Evolutionary conservation across 2,329 filamentous ascomycete species (phyloP), one percentile per base, ranked within the genome.

Genomic region (Hymenoscyphus fraxineus): DNA sequence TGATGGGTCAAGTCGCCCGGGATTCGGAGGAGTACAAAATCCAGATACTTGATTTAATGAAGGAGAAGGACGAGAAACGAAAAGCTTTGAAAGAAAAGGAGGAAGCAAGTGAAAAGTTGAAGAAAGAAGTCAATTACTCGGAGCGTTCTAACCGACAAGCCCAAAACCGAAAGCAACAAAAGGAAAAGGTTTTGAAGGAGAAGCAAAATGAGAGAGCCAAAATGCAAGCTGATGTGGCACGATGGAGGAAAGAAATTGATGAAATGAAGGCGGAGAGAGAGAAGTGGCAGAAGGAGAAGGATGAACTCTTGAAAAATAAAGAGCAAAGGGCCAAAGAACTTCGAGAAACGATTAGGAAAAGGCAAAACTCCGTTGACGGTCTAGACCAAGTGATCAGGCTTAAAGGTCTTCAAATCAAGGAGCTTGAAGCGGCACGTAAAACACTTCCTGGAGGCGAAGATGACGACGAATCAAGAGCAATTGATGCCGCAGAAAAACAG

Each of bases 21-120:
- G 91, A 93, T 67, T 87, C 91, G 63, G 85, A 86, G 44, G 91
- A 94, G 61, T 87, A 86, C 65, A 85, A 85, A 68, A 80, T 82
- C n/a, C 78, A 85, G 61, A 79, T 91, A 68, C 84, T 86, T 47
- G 86, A 91, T 56, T 75, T 97, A 39, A 86, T 88, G 62, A 87
- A 87, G 65, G 92, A 96, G 72, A 89, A 92, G 65, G 91, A 96
- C 69, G 85, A 89, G 60, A 87, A 97, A 75, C 88, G 85, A 72
- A 88, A 89, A 67, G 83, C 88, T 22, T 82, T 95, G 62, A 95
- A 91, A 75, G 92, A 96, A 73, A 97, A 96, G 76, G 94, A 98
- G 69, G 92, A 96, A 72, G 90, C 88, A 60, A 97, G 92, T 59
- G 88, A 91, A 56, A 92, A 93, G 73, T 78, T 97, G 62, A 92